These are phyloP conservation scores for Eucalyptus sideroxylon DNA, from an alignment of 345 rosid species.

Conservation along the genomic window DNA sequence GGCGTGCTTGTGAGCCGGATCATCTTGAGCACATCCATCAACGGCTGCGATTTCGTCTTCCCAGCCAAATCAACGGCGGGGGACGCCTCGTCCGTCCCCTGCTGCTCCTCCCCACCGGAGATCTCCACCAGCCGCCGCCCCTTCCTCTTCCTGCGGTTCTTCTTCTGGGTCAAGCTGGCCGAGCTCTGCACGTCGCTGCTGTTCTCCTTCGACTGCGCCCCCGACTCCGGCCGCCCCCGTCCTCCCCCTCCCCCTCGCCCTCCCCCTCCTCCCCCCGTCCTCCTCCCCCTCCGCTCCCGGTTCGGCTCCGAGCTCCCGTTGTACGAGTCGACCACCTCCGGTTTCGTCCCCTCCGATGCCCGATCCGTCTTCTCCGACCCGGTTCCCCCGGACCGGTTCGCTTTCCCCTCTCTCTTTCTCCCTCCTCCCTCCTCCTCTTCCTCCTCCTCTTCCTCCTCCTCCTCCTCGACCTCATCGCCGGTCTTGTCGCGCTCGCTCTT, in stretches of 20 bases:
- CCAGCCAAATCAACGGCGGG: not conserved
- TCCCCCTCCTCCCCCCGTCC: not conserved
- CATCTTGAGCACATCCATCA: slow-evolving; percentile 25
- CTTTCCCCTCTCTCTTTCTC: not conserved
- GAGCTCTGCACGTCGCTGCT: slow-evolving; percentile 50
- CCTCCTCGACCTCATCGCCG: slow-evolving; percentile 1
- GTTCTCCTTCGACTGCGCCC: slow-evolving; percentile 16
- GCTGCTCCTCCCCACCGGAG: slow-evolving; percentile 2
- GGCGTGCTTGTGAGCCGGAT: slow-evolving; percentile 46
- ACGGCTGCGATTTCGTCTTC: slow-evolving; percentile 42
- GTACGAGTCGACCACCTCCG: slow-evolving; percentile 12
- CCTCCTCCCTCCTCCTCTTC: not conserved
- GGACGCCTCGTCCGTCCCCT: not conserved
- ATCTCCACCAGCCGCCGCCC: slow-evolving; percentile 9
- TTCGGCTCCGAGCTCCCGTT: slow-evolving; percentile 13
- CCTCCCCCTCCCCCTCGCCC: slow-evolving; percentile 22
- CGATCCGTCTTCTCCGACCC: slow-evolving; percentile 17
- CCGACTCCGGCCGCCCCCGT: slow-evolving; percentile 18
- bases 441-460: not conserved
- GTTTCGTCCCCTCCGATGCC: slow-evolving; percentile 8
- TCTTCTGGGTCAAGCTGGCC: slow-evolving; percentile 18
- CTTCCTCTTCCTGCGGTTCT: slow-evolving; percentile 13
- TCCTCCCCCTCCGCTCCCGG: not conserved
- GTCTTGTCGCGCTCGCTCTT: slow-evolving; percentile 10
- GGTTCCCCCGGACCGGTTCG: not conserved